Base-by-base conservation (phyloP, 208 protist species). In the Leptomonas pyrrhocoris region DNA sequence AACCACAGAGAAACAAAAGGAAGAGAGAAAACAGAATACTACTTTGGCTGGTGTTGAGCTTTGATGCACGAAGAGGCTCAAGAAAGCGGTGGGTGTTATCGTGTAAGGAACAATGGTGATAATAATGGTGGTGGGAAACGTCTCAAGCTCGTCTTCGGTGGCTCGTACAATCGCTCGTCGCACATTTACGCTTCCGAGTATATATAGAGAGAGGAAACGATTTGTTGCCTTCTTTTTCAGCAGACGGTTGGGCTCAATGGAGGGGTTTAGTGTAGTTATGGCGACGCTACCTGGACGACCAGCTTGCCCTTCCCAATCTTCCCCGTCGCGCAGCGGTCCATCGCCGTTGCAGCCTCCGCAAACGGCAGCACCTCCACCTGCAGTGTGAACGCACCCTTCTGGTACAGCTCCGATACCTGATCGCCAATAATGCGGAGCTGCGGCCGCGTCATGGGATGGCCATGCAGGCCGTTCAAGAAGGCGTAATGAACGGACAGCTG, bases 401-500 rank as follows among this genome's bases (percentile, higher is more conserved):
- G 55, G 72, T 89, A 90, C 21, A 93, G 71, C 48, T 74, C 30
- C 34, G 80, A 13, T 7, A 81, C 54, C 23, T 57, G 28, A 11
- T 79, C 70, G 4, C 76, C 64, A 7, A 94, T 62, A 23, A 40
- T 23, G 3, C 80, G 72, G 25, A 94, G 67, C 61, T 83, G 74
- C 28, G 66, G 46, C 12, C 83, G 73, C 16, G 83, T 74, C 18
- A 77, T 21, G 15, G 74, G 53, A 58, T 70, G 62, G 45, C 43
- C 43, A 49, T 86, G 74, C 43, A 94, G 59, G 19, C 73, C 76
- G 21, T 72, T 79, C 40, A 89, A 56, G 58, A 73, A 90, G 40
- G 89, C 83, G 61, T 89, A 88, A 70, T 89, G 81, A n/a, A 91
- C 38, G 18, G 84, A 84, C 19, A 89, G 57, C 57, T 94, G 88